Conservation (phyloP, 352 stramenopile genomes). For the Phytopythium chamaehyphon region DNA sequence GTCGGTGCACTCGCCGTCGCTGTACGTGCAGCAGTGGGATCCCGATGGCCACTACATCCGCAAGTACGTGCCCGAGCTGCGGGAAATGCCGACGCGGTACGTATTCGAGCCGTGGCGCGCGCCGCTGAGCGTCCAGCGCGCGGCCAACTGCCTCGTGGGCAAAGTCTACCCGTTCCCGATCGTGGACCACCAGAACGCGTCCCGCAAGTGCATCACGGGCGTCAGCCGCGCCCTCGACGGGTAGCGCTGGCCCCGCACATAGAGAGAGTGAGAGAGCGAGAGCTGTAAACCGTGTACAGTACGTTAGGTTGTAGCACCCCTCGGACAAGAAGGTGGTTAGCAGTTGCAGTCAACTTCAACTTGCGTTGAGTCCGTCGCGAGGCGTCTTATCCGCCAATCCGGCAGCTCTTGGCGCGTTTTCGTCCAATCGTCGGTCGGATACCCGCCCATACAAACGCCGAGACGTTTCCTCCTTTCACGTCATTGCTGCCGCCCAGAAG, state of each 20-base stretch:
- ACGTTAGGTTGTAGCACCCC: no score
- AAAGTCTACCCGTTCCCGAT: slow-evolving; percentile 95
- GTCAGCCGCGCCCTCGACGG: slow-evolving; percentile 71
- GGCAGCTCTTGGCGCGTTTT: not conserved
- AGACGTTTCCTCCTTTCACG: not conserved
- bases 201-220: slow-evolving; percentile 89
- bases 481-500: not conserved
- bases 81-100: slow-evolving; percentile 91
- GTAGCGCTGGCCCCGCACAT: not conserved
- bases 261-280: no score
- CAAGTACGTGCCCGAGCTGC: slow-evolving; percentile 90
- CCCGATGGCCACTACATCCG: slow-evolving; percentile 85
- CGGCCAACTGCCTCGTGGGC: slow-evolving; percentile 85
- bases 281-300: no score
- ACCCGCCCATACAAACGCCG: not conserved
- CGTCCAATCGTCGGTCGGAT: not conserved
- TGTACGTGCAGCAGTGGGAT: slow-evolving; percentile 94
- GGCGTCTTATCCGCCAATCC: slow-evolving; percentile 1
- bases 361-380: no score
- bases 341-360: no score
- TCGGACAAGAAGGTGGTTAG: no score
- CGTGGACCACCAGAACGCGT: slow-evolving; percentile 88
- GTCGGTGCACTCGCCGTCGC: slow-evolving; percentile 89
- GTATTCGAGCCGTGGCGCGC: slow-evolving; percentile 98
- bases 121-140: slow-evolving; percentile 80